A percentile compares a stretch with the other conserved stretches of the same genome.
phyloP scores from a whole-genome alignment of 768 basidiomycete genomes.

The Boletus rex-veris region DNA sequence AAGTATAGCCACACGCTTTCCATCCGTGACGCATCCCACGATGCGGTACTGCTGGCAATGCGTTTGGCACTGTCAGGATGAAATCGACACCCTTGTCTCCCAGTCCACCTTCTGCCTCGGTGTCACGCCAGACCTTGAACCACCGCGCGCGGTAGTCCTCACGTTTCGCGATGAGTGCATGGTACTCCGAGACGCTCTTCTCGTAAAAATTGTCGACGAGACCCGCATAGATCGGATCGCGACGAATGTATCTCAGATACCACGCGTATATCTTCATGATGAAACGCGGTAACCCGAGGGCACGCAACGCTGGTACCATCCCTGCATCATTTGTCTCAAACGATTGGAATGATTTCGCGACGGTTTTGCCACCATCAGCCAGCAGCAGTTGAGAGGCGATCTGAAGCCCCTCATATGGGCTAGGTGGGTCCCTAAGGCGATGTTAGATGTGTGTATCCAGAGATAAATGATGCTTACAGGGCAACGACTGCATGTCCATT shows the following conservation, averaged over 20 bases:
- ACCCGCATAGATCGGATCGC: constrained; percentile 52
- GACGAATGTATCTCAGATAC: constrained; percentile 50
- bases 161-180: constrained; percentile 44
- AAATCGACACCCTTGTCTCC: constrained; percentile 54
- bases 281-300: constrained; percentile 46
- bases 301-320: constrained; percentile 36
- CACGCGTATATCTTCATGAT: constrained; percentile 46
- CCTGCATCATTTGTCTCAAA: constrained; percentile 51
- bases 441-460: not conserved
- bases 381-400: constrained; percentile 51
- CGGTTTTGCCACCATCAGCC: constrained; percentile 46
- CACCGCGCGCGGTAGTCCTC: constrained; percentile 41
- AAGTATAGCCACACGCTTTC: constrained; percentile 60
- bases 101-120: constrained; percentile 18
- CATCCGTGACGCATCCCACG: constrained; percentile 51
- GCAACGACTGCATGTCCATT: constrained; percentile 50
- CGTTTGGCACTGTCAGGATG: constrained; percentile 57
- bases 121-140: constrained; percentile 34
- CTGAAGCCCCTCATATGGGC: constrained; percentile 51
- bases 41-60: constrained; percentile 58
- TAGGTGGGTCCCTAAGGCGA: constrained; percentile 28
- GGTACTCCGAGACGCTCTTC: constrained; percentile 52
- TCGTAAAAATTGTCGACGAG: constrained; percentile 46
- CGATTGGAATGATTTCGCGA: constrained; percentile 32
- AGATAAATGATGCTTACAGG: constrained; percentile 39